Evolutionary conservation across 2,329 filamentous ascomycete species (phyloP).

Genomic region (Fusarium liriodendri): DNA sequence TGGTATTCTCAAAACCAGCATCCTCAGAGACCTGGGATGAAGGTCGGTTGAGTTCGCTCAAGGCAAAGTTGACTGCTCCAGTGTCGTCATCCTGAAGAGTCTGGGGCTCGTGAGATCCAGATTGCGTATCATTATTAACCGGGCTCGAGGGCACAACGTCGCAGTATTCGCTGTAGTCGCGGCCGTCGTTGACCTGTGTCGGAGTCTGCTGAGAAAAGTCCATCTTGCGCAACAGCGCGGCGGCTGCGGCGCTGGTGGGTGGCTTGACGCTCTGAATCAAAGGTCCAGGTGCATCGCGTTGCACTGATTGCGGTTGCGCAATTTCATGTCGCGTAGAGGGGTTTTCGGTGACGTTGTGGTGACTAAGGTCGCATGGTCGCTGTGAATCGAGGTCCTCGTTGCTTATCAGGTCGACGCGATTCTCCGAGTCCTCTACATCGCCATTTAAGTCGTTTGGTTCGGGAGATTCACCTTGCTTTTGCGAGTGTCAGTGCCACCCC

Average conservation of each 20-base stretch:
- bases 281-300: slow-evolving; percentile 33
- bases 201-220: slow-evolving; percentile 63
- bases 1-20: slow-evolving; percentile 52
- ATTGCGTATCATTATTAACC: slow-evolving; percentile 40
- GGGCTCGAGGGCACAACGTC: slow-evolving; percentile 45
- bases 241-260: slow-evolving; percentile 28
- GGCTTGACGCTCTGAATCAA: slow-evolving; percentile 31
- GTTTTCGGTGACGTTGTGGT: slow-evolving; percentile 6
- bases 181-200: slow-evolving; percentile 67
- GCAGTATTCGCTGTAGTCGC: slow-evolving; percentile 64
- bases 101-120: slow-evolving; percentile 45
- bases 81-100: slow-evolving; percentile 61
- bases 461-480: slow-evolving; percentile 42
- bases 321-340: slow-evolving; percentile 36
- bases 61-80: slow-evolving; percentile 60
- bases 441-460: slow-evolving; percentile 17
- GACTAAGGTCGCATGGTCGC: slow-evolving; percentile 3
- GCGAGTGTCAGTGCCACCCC: slow-evolving; percentile 43
- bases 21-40: slow-evolving; percentile 58
- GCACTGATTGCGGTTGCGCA: slow-evolving; percentile 28
- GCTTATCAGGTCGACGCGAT: slow-evolving; percentile 25
- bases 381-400: slow-evolving; percentile 4
- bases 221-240: slow-evolving; percentile 49
- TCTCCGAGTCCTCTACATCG: slow-evolving; percentile 18
- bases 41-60: slow-evolving; percentile 50